Percentiles rank a stretch among this genome's conserved stretches.
phyloP scores from a whole-genome alignment of 140 eudicot genomes.

The Oenanthe javanica region DNA sequence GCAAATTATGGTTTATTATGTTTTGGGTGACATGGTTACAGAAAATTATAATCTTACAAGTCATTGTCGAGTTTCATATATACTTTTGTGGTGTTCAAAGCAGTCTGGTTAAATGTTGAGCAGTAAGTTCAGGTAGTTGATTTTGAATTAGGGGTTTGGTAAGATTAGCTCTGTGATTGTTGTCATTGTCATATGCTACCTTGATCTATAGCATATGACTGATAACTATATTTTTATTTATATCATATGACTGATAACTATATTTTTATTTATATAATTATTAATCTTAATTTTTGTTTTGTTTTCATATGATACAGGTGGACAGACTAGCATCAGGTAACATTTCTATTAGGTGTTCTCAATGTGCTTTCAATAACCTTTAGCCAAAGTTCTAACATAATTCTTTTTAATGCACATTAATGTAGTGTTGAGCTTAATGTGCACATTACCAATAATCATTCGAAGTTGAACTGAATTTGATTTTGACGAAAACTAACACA shows the following conservation, averaged over 20 bases:
- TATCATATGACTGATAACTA: neutral
- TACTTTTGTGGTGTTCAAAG: neutral
- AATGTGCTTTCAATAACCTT: neutral
- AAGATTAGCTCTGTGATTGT: neutral
- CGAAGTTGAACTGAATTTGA: neutral
- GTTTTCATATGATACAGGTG: slow-evolving; percentile 54
- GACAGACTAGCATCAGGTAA: slow-evolving; percentile 98
- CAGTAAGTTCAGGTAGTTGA: neutral
- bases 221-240: neutral
- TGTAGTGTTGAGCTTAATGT: neutral
- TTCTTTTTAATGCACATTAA: neutral
- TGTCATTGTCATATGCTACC: neutral
- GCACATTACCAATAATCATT: neutral
- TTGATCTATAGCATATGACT: neutral
- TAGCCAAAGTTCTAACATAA: neutral
- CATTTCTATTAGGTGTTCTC: slow-evolving; percentile 8
- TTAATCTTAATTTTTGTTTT: neutral
- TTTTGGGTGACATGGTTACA: neutral
- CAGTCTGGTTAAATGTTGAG: neutral
- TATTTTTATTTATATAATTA: neutral
- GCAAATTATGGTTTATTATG: neutral
- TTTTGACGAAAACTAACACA: neutral
- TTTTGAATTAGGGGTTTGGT: neutral
- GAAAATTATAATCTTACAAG: neutral
- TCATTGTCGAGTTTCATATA: neutral